Percentiles rank a stretch among this genome's conserved stretches.
These are phyloP conservation scores for Pyricularia sp. DNA, from an alignment of 2,329 filamentous ascomycete species.

Conservation along the genomic window DNA sequence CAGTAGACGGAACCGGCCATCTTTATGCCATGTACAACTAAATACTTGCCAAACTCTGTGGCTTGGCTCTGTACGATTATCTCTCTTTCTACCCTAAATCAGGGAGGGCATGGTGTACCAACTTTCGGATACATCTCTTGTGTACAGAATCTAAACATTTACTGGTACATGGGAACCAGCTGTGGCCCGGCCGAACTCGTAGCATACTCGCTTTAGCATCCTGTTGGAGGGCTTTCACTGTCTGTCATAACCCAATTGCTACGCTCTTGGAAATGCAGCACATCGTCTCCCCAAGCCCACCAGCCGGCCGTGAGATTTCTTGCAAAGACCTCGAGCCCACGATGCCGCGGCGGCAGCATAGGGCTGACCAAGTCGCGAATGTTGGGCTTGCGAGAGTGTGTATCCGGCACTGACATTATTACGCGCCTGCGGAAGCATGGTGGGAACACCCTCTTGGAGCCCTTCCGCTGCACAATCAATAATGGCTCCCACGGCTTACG, in stretches of 20 bases:
- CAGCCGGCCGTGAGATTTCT: constrained; percentile 65
- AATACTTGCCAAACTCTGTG: not conserved
- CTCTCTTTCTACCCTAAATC: not conserved
- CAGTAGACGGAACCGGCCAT: not conserved
- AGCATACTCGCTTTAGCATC: not conserved
- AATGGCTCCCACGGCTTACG: constrained; percentile 71
- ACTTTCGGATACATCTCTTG: not conserved
- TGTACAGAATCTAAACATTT: not conserved
- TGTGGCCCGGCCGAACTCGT: not conserved
- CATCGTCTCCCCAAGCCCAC: constrained; percentile 73
- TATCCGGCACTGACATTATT: constrained; percentile 60
- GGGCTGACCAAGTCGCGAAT: constrained; percentile 50
- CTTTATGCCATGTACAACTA: not conserved
- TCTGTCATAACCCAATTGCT: constrained; percentile 32
- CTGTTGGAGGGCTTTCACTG: not conserved
- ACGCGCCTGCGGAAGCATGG: constrained; percentile 37
- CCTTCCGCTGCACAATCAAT: constrained; percentile 44
- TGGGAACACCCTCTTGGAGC: constrained; percentile 21
- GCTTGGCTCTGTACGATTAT: not conserved
- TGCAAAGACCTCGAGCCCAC: constrained; percentile 68
- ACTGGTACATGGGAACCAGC: not conserved
- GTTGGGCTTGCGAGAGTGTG: constrained; percentile 73
- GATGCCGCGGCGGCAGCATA: constrained; percentile 39
- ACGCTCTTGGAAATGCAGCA: constrained; percentile 56
- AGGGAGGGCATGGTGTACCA: not conserved